These are phyloP conservation scores for Cucurbita moschata DNA, from an alignment of 306 rosid genomes.

Conservation along the genomic window DNA sequence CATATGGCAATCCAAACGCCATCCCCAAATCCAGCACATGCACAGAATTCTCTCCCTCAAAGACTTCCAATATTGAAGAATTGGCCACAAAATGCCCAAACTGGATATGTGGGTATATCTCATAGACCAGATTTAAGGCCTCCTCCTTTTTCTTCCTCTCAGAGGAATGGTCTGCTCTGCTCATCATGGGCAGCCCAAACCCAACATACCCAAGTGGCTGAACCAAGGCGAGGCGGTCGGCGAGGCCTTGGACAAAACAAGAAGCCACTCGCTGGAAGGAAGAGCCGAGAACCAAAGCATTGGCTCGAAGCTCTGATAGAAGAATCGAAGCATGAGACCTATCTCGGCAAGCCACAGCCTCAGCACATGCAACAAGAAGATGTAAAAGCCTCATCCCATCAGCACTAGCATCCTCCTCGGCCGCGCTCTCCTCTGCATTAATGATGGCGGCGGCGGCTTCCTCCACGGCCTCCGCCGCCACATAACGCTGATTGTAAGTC, in stretches of 20 bases:
- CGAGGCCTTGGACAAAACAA: slow-evolving; percentile 66
- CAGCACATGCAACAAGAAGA: slow-evolving; percentile 73
- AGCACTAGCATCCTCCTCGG: slow-evolving; percentile 37
- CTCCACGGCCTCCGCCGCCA: slow-evolving; percentile 53
- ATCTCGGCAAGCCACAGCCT: slow-evolving; percentile 86
- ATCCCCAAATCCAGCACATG: slow-evolving; percentile 78
- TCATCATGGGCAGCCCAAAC: slow-evolving; percentile 20
- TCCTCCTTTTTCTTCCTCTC: slow-evolving; percentile 52
- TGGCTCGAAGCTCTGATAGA: slow-evolving; percentile 42
- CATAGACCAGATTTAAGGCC: slow-evolving; percentile 56
- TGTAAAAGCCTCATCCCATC: slow-evolving; percentile 82
- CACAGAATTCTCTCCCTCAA: slow-evolving; percentile 75
- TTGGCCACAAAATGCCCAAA: slow-evolving; percentile 79
- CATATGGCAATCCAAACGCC: slow-evolving; percentile 53
- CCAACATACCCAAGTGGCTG: slow-evolving; percentile 42
- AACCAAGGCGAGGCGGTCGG: slow-evolving; percentile 39
- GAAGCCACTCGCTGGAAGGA: slow-evolving; percentile 82
- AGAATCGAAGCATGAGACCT: slow-evolving; percentile 49
- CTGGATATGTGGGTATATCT: slow-evolving; percentile 63
- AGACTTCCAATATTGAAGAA: slow-evolving; percentile 75
- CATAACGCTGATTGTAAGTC: slow-evolving; percentile 42
- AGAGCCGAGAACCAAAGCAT: slow-evolving; percentile 67
- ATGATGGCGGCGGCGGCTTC: slow-evolving; percentile 28
- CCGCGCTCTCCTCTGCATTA: slow-evolving; percentile 14
- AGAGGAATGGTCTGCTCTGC: slow-evolving; percentile 30